Evolutionary conservation across 768 basidiomycete genomes (phyloP), one percentile per base, ranked within the genome.

Genomic region (Auricularia heimuer): DNA sequence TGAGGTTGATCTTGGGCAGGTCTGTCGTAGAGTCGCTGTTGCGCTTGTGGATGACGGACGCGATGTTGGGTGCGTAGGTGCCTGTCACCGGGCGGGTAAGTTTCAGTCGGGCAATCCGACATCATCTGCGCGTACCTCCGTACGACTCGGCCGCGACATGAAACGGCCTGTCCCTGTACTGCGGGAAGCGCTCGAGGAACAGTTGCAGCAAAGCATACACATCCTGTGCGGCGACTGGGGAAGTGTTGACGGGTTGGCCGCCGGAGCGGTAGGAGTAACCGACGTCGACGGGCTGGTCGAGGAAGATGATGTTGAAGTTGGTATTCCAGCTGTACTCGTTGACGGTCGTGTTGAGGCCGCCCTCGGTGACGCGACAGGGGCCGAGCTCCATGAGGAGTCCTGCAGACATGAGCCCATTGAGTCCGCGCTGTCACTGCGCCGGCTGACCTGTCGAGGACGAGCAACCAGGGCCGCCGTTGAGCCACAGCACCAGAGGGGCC

Each of bases 331-430:
- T 88, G 79, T 90, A 73, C 4, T 85, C 82, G 76, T 99, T 98
- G 72, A 72, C 71, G 1, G 84, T 86, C 16, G 85, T 86, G 76
- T 86, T 88, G 66, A 77, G 77, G 39, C 93, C 92, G 1, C 85
- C 79, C 54, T 92, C 76, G 18, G 82, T 76, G 67, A 98, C 80
- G 36, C 76, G 77, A 76, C 96, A 98, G 0, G 96, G 94, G 0
- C 96, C 96, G 24, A 96, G 85, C 72, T 98, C 94, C 69, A 96
- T 92, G 16, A 98, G 79, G 29, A 97, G 82, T 10, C 95, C 95
- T 1, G 91, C 89, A 10, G 39, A 42, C 12, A 64, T 84, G 86
- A 76, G 21, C 47, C 29, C 29, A 29, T 3, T 29, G 29, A 29
- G 29, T 29, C 29, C 29, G 29, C 29, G 2, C 29, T 29, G 29